Percentiles rank a stretch among this genome's conserved stretches.
Evolutionary conservation across 2,329 filamentous ascomycete genomes (phyloP).

Genomic region (Pseudophaeomoniella oleicola): DNA sequence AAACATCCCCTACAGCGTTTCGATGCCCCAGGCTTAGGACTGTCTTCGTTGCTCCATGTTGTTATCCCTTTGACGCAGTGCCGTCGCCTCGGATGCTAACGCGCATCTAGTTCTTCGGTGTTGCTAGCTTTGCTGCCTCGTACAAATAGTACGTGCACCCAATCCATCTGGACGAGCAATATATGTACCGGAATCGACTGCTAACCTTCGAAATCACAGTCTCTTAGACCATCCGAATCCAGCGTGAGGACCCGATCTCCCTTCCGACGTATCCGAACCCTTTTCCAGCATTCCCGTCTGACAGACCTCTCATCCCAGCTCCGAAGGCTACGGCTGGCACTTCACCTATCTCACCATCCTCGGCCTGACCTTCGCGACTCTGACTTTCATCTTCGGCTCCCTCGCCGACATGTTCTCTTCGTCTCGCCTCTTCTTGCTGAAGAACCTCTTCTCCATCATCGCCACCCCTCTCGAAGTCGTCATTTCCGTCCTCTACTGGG

Average conservation of each 20-base stretch:
- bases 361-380: slow-evolving; percentile 39
- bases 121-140: slow-evolving; percentile 27
- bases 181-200: background rate
- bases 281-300: slow-evolving; percentile 2
- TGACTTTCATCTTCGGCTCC: slow-evolving; percentile 39
- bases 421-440: slow-evolving; percentile 35
- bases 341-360: slow-evolving; percentile 52
- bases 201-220: slow-evolving; percentile 11
- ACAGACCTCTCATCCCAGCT: slow-evolving; percentile 20
- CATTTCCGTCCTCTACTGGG: slow-evolving; percentile 48
- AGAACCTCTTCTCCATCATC: slow-evolving; percentile 43
- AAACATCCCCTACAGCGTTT: slow-evolving; percentile 29
- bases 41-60: slow-evolving; percentile 30
- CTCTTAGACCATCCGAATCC: slow-evolving; percentile 27
- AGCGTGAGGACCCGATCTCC: slow-evolving; percentile 19
- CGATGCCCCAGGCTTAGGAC: slow-evolving; percentile 24
- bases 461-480: slow-evolving; percentile 46
- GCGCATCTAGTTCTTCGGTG: slow-evolving; percentile 23
- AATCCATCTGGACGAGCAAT: too few species aligned
- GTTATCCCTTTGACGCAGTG: too few species aligned
- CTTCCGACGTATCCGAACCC: background rate
- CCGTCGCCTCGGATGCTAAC: too few species aligned
- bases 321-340: slow-evolving; percentile 49
- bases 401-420: slow-evolving; percentile 41
- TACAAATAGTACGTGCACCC: slow-evolving; percentile 27